phyloP scores from a whole-genome alignment of 2,329 filamentous ascomycete species.

The Aureobasidium sp. region DNA sequence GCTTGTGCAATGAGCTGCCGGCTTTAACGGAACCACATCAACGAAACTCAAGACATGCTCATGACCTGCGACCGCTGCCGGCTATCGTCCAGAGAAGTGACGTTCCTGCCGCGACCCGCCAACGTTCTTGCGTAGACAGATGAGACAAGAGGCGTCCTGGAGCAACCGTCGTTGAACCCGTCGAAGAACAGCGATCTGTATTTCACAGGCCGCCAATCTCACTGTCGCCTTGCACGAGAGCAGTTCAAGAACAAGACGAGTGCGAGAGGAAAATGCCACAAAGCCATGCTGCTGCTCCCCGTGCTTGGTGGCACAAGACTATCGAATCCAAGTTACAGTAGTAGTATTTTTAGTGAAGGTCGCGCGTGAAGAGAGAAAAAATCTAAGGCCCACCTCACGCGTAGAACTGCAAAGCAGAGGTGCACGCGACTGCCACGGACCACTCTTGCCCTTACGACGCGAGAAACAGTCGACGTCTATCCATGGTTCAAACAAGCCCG shows the following conservation, averaged over 20 bases:
- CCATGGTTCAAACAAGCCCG: not conserved
- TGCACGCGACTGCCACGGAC: slow-evolving; percentile 8
- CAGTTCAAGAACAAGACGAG: not conserved
- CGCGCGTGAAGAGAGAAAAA: not conserved
- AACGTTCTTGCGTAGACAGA: slow-evolving; percentile 10
- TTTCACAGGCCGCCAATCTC: slow-evolving; percentile 1
- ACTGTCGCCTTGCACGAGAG: not conserved
- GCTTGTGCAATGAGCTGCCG: not conserved
- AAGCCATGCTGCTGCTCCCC: not conserved
- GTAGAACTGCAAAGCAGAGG: not conserved
- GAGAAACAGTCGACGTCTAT: not conserved
- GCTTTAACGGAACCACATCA: not conserved
- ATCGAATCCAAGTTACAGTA: not conserved
- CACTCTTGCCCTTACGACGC: not conserved
- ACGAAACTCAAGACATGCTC: not conserved
- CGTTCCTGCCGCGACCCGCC: slow-evolving; percentile 9
- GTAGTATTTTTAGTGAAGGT: slow-evolving; percentile 3
- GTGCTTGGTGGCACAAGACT: slow-evolving; percentile 8
- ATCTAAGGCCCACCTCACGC: not conserved
- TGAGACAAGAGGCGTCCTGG: slow-evolving; percentile 12
- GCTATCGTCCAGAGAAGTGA: not conserved
- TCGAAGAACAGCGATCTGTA: slow-evolving; percentile 2
- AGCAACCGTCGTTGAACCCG: not conserved
- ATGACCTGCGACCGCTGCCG: not conserved
- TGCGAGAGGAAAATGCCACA: not conserved